Evolutionary conservation across 192 early-diverging fungal genomes (phyloP), one percentile per base, ranked within the genome.

Genomic region (Coemansia umbellata): DNA sequence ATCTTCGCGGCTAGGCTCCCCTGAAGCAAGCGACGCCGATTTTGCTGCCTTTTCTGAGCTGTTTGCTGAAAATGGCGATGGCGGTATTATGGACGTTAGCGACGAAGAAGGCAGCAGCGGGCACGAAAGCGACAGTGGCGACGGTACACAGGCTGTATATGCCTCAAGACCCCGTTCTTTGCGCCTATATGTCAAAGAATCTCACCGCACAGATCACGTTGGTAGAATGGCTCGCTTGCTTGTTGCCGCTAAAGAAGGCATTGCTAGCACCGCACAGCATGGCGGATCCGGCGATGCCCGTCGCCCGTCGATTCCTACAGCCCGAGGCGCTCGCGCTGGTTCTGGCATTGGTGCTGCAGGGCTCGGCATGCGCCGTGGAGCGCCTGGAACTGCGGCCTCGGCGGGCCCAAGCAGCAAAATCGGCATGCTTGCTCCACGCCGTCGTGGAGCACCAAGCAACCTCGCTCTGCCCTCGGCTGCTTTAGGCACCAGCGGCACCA

Each of bases 211-310:
- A 3, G 63, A 74, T 59, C 70, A 74, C 33, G 55, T 35, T 43
- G 63, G 58, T 6, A 43, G 70, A 17, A 50, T 74, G 47, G 41
- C 42, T 31, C 58, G 58, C 6, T 40, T 74, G 36, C 50, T 66
- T 37, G 54, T 51, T 0, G 69, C 63, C 10, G 57, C 48, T 26
- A 15, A 4, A 2, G 49, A 47, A 2, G 53, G 28, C 17, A 23
- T 33, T 14, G 7, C 41, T 11, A 31, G 39, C 5, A 6, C 24
- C 8, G 26, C 60, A 5, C 28, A 14, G n/a, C 22, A 44, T 13
- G 54, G 31, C 54, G 36, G 37, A 1, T 22, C 53, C 21, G 27
- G 31, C 8, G 42, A 31, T 14, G 48, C 47, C 8, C 66, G 45
- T 14, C 31, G 41, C 1, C 18, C 40, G 14, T 45, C 31, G 28